Percentiles rank a stretch among this genome's conserved stretches.
phyloP scores from a whole-genome alignment of 2,329 filamentous ascomycete species.

The Neonectria ditissima region DNA sequence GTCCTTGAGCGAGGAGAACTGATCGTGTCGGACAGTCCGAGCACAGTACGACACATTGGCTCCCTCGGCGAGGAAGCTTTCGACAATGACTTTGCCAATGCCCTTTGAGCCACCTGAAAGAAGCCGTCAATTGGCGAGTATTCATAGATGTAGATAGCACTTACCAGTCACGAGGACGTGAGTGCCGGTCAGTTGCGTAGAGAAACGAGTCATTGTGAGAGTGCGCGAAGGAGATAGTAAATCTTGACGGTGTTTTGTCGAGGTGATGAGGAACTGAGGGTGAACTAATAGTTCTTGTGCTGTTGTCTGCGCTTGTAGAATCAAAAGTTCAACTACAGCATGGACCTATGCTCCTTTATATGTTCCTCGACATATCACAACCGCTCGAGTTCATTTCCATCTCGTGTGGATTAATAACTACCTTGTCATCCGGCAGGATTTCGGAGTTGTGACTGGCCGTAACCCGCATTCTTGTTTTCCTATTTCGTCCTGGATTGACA shows the following conservation, averaged over 20 bases:
- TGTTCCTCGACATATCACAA: not conserved
- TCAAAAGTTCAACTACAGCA: not conserved
- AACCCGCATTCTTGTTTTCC: conserved; percentile 25
- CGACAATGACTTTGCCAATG: conserved; percentile 39
- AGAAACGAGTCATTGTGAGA: conserved; percentile 24
- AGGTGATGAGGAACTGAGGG: not conserved
- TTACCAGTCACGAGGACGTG: conserved; percentile 28
- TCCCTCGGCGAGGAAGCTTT: conserved; percentile 40
- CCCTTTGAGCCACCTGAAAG: conserved; percentile 41
- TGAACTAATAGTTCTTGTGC: not conserved
- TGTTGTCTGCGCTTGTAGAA: not conserved
- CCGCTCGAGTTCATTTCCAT: not conserved
- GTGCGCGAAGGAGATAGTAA: too few relatives aligned
- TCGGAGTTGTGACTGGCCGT: not conserved
- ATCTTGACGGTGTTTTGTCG: not conserved
- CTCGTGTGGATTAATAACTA: not conserved
- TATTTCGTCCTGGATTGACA: not conserved
- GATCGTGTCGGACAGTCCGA: conserved; percentile 32
- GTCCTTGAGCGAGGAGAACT: conserved; percentile 35
- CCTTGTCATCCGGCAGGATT: not conserved
- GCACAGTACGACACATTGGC: conserved; percentile 46
- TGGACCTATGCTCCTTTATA: not conserved
- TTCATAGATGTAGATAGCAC: not conserved
- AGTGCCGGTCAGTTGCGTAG: conserved; percentile 28
- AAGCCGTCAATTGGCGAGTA: not conserved